Evolutionary conservation across 2,329 filamentous ascomycete species (phyloP).

Genomic region (Arthrobotrys entomopaga): DNA sequence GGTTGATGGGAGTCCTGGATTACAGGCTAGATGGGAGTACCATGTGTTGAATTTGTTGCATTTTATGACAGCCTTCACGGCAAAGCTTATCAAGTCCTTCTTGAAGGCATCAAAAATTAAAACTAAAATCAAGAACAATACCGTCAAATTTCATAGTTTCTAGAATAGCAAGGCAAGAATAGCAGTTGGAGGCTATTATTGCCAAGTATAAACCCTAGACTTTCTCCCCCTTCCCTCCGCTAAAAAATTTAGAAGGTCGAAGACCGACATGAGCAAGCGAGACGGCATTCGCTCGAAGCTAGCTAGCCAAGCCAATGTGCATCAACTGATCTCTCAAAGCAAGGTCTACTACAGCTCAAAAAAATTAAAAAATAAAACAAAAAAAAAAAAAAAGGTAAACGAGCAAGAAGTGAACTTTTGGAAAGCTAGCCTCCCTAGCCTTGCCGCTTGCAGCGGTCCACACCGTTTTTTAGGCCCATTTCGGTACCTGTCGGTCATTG

Average conservation of each 20-base stretch:
- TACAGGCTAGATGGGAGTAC: background rate
- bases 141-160: background rate
- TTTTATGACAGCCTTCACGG: background rate
- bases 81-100: background rate
- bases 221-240: background rate
- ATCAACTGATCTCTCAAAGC: constrained; percentile 19
- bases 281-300: background rate
- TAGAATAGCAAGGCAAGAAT: background rate
- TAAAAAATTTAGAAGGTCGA: constrained; percentile 12
- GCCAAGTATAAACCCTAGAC: background rate
- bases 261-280: background rate
- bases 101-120: too few relatives aligned
- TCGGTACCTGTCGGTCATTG: constrained; percentile 26
- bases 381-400: background rate
- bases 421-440: background rate
- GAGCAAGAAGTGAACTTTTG: background rate
- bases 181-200: constrained; percentile 27
- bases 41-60: constrained; percentile 12
- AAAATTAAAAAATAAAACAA: background rate
- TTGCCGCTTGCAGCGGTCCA: background rate
- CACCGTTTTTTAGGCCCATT: constrained; percentile 13
- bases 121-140: too few relatives aligned
- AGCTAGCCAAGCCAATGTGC: constrained; percentile 1
- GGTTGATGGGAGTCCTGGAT: background rate
- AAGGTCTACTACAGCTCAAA: background rate